Evolutionary conservation across 2,329 filamentous ascomycete genomes (phyloP).

Genomic region (Alternaria rosae): DNA sequence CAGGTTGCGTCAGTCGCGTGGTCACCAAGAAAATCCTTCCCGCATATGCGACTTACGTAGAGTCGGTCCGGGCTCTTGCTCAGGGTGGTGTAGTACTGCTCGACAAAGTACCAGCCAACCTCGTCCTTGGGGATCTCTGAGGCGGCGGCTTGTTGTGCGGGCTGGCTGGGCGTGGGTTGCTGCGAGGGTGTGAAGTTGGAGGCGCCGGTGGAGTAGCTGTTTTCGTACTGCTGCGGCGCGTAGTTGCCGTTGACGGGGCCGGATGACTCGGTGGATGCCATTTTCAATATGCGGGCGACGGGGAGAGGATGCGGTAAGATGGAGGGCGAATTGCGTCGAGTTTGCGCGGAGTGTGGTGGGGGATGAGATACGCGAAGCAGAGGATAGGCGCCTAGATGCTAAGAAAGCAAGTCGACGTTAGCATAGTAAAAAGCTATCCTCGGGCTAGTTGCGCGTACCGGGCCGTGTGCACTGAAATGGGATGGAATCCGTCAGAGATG

Average conservation of each 20-base stretch:
- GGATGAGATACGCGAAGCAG: conserved; percentile 11
- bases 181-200: conserved; percentile 38
- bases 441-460: conserved; percentile 23
- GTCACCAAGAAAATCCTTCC: not conserved
- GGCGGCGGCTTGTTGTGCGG: conserved; percentile 36
- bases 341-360: conserved; percentile 12
- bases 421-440: not conserved
- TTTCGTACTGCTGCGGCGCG: conserved; percentile 53
- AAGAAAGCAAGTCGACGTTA: conserved; percentile 1
- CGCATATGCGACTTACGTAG: conserved; percentile 59
- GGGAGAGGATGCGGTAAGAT: conserved; percentile 12
- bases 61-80: conserved; percentile 95
- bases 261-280: conserved; percentile 46
- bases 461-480: conserved; percentile 17
- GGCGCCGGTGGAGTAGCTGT: conserved; percentile 44
- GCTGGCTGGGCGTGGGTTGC: conserved; percentile 36
- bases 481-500: conserved; percentile 17
- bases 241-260: conserved; percentile 59
- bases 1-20: conserved; percentile 27
- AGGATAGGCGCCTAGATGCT: conserved; percentile 11
- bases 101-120: conserved; percentile 99
- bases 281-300: conserved; percentile 29
- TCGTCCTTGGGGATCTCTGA: conserved; percentile 78
- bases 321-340: conserved; percentile 8
- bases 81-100: conserved; percentile 98